Percentiles rank a stretch among this genome's conserved stretches.
These are phyloP conservation scores for Cudoniella acicularis DNA, from an alignment of 495 filamentous ascomycete species.

Conservation along the genomic window DNA sequence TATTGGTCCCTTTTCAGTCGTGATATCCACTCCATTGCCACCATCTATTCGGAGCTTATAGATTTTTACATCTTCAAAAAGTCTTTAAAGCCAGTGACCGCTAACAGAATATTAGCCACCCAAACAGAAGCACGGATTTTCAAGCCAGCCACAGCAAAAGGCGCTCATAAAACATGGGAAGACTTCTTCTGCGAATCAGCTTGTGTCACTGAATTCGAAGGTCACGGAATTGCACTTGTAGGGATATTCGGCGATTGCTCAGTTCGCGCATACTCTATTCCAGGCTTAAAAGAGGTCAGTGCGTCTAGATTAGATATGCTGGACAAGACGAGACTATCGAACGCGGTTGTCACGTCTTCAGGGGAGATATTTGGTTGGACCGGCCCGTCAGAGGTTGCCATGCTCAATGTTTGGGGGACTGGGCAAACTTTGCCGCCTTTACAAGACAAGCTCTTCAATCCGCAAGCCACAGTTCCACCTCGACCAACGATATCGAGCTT, in stretches of 20 bases:
- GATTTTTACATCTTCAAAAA: too few species aligned
- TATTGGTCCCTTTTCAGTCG: too few species aligned
- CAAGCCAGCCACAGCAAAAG: conserved; percentile 78
- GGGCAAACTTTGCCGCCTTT: conserved; percentile 51
- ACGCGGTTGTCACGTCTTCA: conserved; percentile 64
- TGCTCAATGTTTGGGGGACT: conserved; percentile 77
- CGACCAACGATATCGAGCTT: conserved; percentile 94
- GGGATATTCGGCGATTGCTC: conserved; percentile 78
- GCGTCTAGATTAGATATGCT: conserved; percentile 57
- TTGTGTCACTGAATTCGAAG: conserved; percentile 64
- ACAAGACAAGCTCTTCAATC: conserved; percentile 74
- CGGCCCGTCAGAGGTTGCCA: conserved; percentile 78
- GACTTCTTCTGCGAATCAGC: conserved; percentile 76
- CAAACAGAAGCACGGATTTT: conserved; percentile 75
- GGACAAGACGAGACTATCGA: conserved; percentile 66
- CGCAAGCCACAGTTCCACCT: conserved; percentile 63
- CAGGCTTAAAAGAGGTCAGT: conserved; percentile 82
- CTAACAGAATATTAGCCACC: too few species aligned
- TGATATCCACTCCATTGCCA: too few species aligned
- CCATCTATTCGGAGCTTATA: too few species aligned
- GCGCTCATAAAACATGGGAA: conserved; percentile 85
- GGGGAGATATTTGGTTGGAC: conserved; percentile 85
- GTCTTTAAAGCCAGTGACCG: too few species aligned
- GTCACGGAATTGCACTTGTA: conserved; percentile 72
- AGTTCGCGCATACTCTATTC: conserved; percentile 77